Evolutionary conservation across 2,329 filamentous ascomycete genomes (phyloP).

Genomic region (Penicillium hesseltinei): DNA sequence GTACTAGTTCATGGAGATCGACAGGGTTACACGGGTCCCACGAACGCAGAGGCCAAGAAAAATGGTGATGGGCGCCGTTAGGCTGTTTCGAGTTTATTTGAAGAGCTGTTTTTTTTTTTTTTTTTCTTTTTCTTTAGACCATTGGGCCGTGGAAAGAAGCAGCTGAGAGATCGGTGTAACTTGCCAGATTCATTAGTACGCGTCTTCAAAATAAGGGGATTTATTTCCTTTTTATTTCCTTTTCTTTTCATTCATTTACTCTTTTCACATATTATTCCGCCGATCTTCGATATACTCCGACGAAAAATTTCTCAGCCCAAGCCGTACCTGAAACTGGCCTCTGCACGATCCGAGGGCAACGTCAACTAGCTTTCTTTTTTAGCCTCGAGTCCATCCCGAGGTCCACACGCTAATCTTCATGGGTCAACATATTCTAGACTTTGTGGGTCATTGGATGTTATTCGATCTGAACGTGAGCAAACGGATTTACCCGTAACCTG

Average conservation of each 20-base stretch:
- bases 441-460: slow-evolving; percentile 4
- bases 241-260: background rate
- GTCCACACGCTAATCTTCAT: slow-evolving; percentile 11
- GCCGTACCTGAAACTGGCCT: slow-evolving; percentile 24
- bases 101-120: slow-evolving; percentile 9
- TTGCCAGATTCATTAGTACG: slow-evolving; percentile 4
- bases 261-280: slow-evolving; percentile 3
- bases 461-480: slow-evolving; percentile 10
- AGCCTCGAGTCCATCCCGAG: slow-evolving; percentile 11
- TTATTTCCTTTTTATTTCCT: background rate
- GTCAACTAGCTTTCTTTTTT: slow-evolving; percentile 9
- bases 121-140: background rate
- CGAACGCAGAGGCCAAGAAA: slow-evolving; percentile 12
- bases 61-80: slow-evolving; percentile 32
- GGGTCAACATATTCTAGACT: slow-evolving; percentile 9
- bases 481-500: background rate
- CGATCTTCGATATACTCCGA: slow-evolving; percentile 26
- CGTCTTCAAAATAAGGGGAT: background rate
- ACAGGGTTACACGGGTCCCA: slow-evolving; percentile 19
- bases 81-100: slow-evolving; percentile 44
- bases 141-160: slow-evolving; percentile 23
- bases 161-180: slow-evolving; percentile 16
- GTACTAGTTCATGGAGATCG: slow-evolving; percentile 13
- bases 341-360: slow-evolving; percentile 21
- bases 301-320: slow-evolving; percentile 17